Percentiles rank a stretch among this genome's conserved stretches.
phyloP scores from a whole-genome alignment of 179 eudicot species.

The Beta corolliflora region DNA sequence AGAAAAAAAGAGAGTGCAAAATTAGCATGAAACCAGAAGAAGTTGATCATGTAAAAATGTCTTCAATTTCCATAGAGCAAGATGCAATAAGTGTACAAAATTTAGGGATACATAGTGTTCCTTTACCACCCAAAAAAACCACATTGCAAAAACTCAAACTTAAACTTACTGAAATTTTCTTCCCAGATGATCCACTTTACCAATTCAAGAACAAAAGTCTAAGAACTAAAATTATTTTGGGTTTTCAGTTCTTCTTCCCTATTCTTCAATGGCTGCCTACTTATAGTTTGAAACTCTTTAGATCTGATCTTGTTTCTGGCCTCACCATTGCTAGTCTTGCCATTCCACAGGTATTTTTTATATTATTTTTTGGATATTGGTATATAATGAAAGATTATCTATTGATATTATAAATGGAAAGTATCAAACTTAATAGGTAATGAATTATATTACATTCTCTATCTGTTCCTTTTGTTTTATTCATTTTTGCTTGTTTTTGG shows the following conservation, averaged over 20 bases:
- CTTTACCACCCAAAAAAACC: slow-evolving; percentile 60
- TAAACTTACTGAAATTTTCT: slow-evolving; percentile 73
- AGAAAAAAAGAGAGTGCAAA: no score
- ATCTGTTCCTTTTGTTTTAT: background rate
- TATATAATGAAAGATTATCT: background rate
- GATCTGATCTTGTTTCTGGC: slow-evolving; percentile 80
- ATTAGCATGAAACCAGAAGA: background rate
- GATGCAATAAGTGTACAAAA: slow-evolving; percentile 21
- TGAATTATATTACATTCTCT: no score
- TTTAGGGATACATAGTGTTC: slow-evolving; percentile 53
- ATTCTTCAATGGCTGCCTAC: slow-evolving; percentile 79
- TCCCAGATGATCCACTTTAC: slow-evolving; percentile 86
- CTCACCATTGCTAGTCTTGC: slow-evolving; percentile 98
- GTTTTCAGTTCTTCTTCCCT: slow-evolving; percentile 69
- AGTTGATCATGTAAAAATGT: slow-evolving; percentile 11
- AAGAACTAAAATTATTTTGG: slow-evolving; percentile 49
- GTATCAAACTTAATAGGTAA: background rate
- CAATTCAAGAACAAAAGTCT: slow-evolving; percentile 64
- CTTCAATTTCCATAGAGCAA: slow-evolving; percentile 16
- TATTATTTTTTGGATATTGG: background rate
- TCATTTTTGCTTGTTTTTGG: background rate
- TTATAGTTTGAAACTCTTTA: slow-evolving; percentile 53
- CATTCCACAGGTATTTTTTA: slow-evolving; percentile 53
- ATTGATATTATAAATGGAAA: background rate
- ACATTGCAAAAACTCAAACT: slow-evolving; percentile 52